Evolutionary conservation across 1,284 basidiomycete genomes (phyloP).

Genomic region (Mycosarcoma mackinlayi): DNA sequence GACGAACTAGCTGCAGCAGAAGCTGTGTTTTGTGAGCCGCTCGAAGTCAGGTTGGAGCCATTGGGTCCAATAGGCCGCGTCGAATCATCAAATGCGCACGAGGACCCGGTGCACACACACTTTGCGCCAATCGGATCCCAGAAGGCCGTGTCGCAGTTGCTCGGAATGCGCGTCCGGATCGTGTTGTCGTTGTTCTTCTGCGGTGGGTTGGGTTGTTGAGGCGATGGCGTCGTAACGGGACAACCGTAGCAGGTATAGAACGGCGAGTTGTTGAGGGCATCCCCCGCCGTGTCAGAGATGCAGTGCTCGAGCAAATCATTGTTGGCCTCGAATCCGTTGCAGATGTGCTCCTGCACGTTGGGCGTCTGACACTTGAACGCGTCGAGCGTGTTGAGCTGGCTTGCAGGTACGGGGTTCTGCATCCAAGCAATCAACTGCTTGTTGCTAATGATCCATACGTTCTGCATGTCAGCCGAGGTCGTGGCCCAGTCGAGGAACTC

Average conservation of each 20-base stretch:
- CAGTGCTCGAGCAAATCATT: slow-evolving; percentile 58
- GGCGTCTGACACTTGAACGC: slow-evolving; percentile 62
- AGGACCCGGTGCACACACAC: slow-evolving; percentile 52
- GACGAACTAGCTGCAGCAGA: slow-evolving; percentile 4
- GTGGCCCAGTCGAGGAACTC: slow-evolving; percentile 81
- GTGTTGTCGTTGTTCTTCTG: slow-evolving; percentile 61
- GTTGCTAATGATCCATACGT: slow-evolving; percentile 81
- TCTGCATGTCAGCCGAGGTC: slow-evolving; percentile 68
- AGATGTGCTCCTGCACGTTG: slow-evolving; percentile 52
- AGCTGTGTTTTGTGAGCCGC: slow-evolving; percentile 32
- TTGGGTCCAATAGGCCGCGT: slow-evolving; percentile 60
- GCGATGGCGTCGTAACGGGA: slow-evolving; percentile 55
- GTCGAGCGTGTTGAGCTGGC: slow-evolving; percentile 61
- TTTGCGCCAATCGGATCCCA: slow-evolving; percentile 62
- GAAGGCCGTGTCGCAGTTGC: slow-evolving; percentile 59
- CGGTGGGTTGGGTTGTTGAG: slow-evolving; percentile 59
- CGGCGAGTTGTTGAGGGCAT: slow-evolving; percentile 60
- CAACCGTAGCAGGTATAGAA: slow-evolving; percentile 66
- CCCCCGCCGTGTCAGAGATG: slow-evolving; percentile 57
- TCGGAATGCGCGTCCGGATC: slow-evolving; percentile 52
- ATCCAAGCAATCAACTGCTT: slow-evolving; percentile 81
- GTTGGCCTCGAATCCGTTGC: slow-evolving; percentile 58
- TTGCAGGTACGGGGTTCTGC: slow-evolving; percentile 74
- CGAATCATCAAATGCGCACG: slow-evolving; percentile 53
- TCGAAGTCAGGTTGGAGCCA: slow-evolving; percentile 45